Evolutionary conservation across 495 filamentous ascomycete species (phyloP).

Genomic region (Tuber umbilicatum): DNA sequence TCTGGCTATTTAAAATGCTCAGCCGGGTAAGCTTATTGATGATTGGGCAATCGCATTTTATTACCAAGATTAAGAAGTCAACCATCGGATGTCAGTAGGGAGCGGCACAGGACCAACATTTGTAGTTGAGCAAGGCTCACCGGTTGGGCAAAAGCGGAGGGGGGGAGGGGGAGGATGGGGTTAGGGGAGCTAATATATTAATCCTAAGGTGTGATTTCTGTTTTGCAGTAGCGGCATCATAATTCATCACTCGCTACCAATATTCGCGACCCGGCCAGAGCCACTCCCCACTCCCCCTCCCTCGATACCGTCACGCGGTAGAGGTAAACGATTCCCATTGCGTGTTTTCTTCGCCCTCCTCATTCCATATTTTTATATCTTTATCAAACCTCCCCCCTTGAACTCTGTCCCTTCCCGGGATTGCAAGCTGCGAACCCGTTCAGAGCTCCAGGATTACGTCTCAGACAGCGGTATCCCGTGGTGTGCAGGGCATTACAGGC

Average conservation of each 20-base stretch:
- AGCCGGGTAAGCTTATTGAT: not conserved
- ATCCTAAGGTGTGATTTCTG: not conserved
- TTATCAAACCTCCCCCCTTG: not conserved
- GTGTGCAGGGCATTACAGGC: not conserved
- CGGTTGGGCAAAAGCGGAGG: not conserved
- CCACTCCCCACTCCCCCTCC: not conserved
- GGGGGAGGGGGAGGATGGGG: not conserved
- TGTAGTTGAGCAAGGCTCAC: not conserved
- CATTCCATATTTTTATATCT: not conserved
- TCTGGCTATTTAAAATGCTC: conserved; percentile 6
- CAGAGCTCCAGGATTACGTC: not conserved
- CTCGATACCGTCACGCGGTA: not conserved
- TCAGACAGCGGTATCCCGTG: conserved; percentile 2
- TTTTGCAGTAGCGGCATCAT: not conserved
- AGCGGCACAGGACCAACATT: not conserved
- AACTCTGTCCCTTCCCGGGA: not conserved
- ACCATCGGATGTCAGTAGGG: not conserved
- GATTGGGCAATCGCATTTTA: conserved; percentile 5
- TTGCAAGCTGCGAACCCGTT: not conserved
- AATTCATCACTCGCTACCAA: not conserved
- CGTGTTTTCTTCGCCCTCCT: not conserved
- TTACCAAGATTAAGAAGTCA: conserved; percentile 1
- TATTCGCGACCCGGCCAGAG: not conserved
- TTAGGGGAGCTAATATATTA: not conserved
- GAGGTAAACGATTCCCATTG: not conserved